phyloP scores from a whole-genome alignment of 768 basidiomycete species.

The Auriscalpium microsporum region DNA sequence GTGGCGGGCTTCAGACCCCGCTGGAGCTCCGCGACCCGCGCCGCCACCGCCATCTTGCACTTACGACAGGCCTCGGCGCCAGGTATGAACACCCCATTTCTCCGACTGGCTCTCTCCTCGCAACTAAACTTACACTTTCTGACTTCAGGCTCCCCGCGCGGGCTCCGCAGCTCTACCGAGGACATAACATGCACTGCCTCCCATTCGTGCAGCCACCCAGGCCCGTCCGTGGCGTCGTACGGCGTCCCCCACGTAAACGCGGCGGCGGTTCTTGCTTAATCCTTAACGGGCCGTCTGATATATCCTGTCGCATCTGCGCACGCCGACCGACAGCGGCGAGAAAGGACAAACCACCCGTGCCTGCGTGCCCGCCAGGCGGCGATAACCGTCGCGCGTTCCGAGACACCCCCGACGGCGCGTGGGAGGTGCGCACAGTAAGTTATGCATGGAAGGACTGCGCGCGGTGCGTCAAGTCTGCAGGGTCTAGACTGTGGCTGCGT shows the following conservation, averaged over 20 bases:
- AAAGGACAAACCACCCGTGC: background rate
- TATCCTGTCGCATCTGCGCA: background rate
- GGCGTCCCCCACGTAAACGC: background rate
- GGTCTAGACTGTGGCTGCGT: too few relatives aligned
- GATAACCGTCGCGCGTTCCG: background rate
- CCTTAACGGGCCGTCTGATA: background rate
- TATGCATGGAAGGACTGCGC: too few relatives aligned
- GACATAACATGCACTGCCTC: background rate
- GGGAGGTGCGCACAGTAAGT: too few relatives aligned
- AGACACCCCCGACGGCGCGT: too few relatives aligned
- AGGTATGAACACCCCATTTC: background rate
- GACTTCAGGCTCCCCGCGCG: background rate
- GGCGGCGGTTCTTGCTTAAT: background rate
- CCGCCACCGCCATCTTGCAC: too few relatives aligned
- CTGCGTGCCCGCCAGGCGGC: background rate
- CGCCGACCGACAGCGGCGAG: background rate
- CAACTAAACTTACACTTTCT: background rate
- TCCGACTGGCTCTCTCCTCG: background rate
- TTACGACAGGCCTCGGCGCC: background rate
- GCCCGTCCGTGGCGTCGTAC: background rate
- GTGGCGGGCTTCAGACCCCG: background rate
- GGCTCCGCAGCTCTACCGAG: background rate
- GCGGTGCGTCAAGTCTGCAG: too few relatives aligned
- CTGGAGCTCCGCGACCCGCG: too few relatives aligned
- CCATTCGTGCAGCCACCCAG: background rate